Percentiles rank a stretch among this genome's conserved stretches.
phyloP scores from a whole-genome alignment of 345 rosid species.

The Tarenaya hassleriana region DNA sequence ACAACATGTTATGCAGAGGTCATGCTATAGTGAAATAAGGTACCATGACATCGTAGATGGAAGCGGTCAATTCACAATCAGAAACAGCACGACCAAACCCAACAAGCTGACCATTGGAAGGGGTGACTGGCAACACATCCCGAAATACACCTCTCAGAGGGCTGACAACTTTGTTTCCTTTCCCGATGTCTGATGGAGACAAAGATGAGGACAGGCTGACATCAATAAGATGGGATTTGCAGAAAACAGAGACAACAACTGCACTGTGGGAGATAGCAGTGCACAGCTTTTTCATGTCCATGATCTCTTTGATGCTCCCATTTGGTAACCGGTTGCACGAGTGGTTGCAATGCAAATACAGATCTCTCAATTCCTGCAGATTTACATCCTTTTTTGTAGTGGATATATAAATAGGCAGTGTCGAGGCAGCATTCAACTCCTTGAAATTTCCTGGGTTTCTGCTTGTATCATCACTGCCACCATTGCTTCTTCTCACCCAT shows the following conservation, averaged over 20 bases:
- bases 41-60: constrained; percentile 79
- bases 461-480: constrained; percentile 14
- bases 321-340: constrained; percentile 56
- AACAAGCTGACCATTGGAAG: constrained; percentile 50
- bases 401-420: constrained; percentile 46
- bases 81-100: constrained; percentile 89
- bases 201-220: constrained; percentile 15
- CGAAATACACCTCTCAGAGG: constrained; percentile 35
- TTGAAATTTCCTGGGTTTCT: not conserved
- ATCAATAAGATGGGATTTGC: constrained; percentile 29
- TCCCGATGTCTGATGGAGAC: constrained; percentile 9
- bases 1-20: constrained; percentile 1
- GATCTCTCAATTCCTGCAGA: constrained; percentile 36
- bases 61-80: constrained; percentile 75
- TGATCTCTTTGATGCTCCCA: constrained; percentile 24
- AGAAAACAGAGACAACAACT: constrained; percentile 66
- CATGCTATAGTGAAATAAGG: not conserved
- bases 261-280: constrained; percentile 60
- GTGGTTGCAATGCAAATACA: constrained; percentile 54
- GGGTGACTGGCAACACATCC: constrained; percentile 40
- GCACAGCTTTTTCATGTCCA: constrained; percentile 52
- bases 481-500: constrained; percentile 36
- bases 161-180: constrained; percentile 26
- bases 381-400: constrained; percentile 47
- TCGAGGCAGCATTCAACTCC: not conserved